Base-by-base conservation (phyloP, 345 rosid species). In the Populus nigra region DNA sequence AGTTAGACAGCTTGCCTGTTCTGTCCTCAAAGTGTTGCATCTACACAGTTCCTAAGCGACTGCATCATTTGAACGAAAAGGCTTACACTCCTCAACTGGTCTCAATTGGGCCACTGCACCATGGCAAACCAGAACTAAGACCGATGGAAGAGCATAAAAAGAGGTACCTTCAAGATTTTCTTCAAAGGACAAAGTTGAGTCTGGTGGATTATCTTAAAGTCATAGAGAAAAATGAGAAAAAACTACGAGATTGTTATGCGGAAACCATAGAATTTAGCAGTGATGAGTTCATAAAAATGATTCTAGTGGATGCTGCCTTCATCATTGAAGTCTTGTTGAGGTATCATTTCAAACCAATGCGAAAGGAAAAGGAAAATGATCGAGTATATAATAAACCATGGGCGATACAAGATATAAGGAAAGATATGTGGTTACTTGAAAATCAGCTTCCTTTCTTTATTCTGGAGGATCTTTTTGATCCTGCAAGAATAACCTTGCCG, bases 361-460 rank as follows among this genome's bases (percentile, higher is more conserved):
- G n/a, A 67, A 33, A 41, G 0, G 36, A 33, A 7, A n/a, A 39
- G 25, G 38, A 29, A 1, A 68, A 35, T n/a, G 79, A 77, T 29
- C 18, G 59, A 0, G 13, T 69, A 20, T 69, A 38, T 36, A 29
- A 69, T 31, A 77, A 41, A 69, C 72, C 73, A 4, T 33, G 79
- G 31, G 27, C 61, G n/a, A 57, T 77, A 23, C 16, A 7, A 5
- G 77, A 71, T 18, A 67, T 79, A 4, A 50, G 22, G 35, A 18
- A 0, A 0, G 82, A 85, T 13, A 53, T 85, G 31, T 2, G 59
- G 39, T 38, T 77, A 59, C 65, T 82, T 0, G 85, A 85, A 73
- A 85, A 83, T 73, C 84, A 85, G 68, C 45, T 82, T 76, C 85
- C 88, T 6, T 74, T 74, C 25, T 78, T 78, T 35, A 78, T 85